These are phyloP conservation scores for Candida ficus DNA, from an alignment of 805 yeast species.

Conservation along the genomic window DNA sequence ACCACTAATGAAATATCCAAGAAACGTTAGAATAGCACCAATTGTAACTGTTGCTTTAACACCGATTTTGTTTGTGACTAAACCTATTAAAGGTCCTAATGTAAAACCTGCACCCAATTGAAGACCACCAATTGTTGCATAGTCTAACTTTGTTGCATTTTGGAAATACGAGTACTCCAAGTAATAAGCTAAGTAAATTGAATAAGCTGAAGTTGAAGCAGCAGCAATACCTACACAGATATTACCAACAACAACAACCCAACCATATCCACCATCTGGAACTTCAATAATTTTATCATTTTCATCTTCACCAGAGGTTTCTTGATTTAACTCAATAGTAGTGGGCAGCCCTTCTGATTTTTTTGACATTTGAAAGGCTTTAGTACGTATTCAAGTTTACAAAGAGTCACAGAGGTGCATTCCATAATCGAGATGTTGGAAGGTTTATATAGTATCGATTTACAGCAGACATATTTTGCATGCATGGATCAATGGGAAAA, in stretches of 20 bases:
- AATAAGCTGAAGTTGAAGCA: conserved; percentile 29
- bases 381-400: no score
- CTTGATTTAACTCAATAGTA: no score
- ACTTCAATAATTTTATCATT: conserved; percentile 17
- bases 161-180: conserved; percentile 41
- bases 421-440: no score
- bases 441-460: no score
- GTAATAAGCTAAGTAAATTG: conserved; percentile 58
- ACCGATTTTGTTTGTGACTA: conserved; percentile 27
- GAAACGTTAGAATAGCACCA: conserved; percentile 49
- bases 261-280: conserved; percentile 47
- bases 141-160: conserved; percentile 53
- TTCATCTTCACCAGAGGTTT: no score
- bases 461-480: no score
- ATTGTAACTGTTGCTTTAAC: conserved; percentile 37
- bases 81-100: conserved; percentile 48
- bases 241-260: conserved; percentile 22
- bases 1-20: conserved; percentile 56
- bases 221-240: conserved; percentile 12
- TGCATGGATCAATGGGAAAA: no score
- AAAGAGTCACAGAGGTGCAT: no score
- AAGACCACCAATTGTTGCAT: conserved; percentile 65
- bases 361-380: no score
- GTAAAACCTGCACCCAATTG: conserved; percentile 54
- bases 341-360: no score